Percentiles rank a stretch among this genome's conserved stretches.
These are phyloP conservation scores for Fusarium ambrosium DNA, from an alignment of 2,329 filamentous ascomycete species.

Conservation along the genomic window DNA sequence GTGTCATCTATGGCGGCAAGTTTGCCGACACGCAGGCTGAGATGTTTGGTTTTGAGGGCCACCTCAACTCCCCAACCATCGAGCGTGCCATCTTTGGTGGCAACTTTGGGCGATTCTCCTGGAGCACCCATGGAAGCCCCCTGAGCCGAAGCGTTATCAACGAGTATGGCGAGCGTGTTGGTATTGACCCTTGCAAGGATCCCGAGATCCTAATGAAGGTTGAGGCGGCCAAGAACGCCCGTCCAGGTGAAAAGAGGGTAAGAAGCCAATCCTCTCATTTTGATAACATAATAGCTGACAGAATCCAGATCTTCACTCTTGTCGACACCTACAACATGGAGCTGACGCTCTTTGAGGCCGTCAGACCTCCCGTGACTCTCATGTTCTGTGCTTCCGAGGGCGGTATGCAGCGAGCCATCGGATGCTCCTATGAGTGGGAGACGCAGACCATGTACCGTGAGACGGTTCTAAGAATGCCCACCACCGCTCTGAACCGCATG, in stretches of 20 bases:
- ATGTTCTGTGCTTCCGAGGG: slow-evolving; percentile 48
- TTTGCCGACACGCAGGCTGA: slow-evolving; percentile 48
- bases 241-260: slow-evolving; percentile 48
- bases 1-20: slow-evolving; percentile 48
- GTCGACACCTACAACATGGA: slow-evolving; percentile 55
- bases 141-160: slow-evolving; percentile 47
- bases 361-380: slow-evolving; percentile 42
- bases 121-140: slow-evolving; percentile 48
- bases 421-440: slow-evolving; percentile 47
- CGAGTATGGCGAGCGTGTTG: slow-evolving; percentile 44
- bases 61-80: slow-evolving; percentile 48
- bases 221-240: slow-evolving; percentile 44
- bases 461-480: slow-evolving; percentile 44
- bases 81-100: slow-evolving; percentile 50
- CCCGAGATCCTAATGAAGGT: slow-evolving; percentile 44
- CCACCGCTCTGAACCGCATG: slow-evolving; percentile 44
- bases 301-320: slow-evolving; percentile 51
- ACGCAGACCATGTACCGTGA: slow-evolving; percentile 47
- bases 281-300: slow-evolving; percentile 5
- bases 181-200: slow-evolving; percentile 45
- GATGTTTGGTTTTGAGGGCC: slow-evolving; percentile 52
- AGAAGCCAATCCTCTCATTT: background rate
- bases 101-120: slow-evolving; percentile 47
- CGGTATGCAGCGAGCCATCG: slow-evolving; percentile 46
- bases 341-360: slow-evolving; percentile 52